These are phyloP conservation scores for Adansonia madagascariensis DNA, from an alignment of 441 rosid species.

Conservation along the genomic window DNA sequence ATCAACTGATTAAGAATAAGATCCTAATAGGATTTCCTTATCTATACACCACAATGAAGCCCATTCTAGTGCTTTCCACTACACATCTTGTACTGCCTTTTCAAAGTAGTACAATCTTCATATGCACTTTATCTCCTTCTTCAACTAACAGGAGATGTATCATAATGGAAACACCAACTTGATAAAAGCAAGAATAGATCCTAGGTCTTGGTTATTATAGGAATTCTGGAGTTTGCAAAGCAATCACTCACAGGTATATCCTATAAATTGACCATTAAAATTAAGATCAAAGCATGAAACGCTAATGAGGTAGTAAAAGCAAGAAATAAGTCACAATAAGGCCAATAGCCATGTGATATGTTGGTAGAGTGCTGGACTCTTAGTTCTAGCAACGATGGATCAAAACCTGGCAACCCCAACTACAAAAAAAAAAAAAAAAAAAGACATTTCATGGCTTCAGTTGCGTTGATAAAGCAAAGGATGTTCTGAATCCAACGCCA, in stretches of 20 bases:
- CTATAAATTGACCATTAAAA: not conserved
- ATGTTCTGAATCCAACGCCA: not conserved
- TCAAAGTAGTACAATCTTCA: not conserved
- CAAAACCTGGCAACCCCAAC: no score
- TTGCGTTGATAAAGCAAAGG: not conserved
- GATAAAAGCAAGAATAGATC: not conserved
- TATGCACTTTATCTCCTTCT: not conserved
- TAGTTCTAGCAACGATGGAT: no score
- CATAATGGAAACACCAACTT: not conserved
- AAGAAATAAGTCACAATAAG: constrained; percentile 1
- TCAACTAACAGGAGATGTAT: not conserved
- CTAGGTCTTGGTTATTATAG: not conserved
- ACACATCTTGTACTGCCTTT: not conserved
- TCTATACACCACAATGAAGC: not conserved
- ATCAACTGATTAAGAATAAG: not conserved
- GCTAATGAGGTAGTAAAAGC: not conserved
- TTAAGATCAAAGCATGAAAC: not conserved
- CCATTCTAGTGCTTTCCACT: not conserved
- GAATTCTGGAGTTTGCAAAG: not conserved
- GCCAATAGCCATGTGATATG: no score
- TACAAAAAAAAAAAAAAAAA: no score
- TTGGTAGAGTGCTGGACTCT: no score
- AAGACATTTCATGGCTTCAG: not conserved
- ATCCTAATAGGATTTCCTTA: not conserved
- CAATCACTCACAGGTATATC: not conserved